Conservation (phyloP, 176 grass and related monocot genomes). For the Pharus latifolius region DNA sequence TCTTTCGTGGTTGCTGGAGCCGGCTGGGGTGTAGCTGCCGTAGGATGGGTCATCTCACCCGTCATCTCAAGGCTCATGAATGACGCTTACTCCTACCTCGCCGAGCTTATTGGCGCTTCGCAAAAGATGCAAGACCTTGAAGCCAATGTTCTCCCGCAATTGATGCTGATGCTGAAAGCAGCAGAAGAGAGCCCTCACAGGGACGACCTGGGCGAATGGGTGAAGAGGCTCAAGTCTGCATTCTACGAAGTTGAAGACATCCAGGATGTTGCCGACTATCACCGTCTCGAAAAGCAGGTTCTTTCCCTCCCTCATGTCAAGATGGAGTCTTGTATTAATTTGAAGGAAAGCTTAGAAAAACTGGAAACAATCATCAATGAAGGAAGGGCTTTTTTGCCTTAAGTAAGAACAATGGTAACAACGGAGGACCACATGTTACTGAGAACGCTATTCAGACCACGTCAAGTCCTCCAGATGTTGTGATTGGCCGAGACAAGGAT, state of each 20-base stretch:
- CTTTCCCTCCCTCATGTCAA: background rate
- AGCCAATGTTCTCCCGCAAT: background rate
- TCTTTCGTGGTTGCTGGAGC: background rate
- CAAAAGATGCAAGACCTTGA: background rate
- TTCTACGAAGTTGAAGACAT: conserved; percentile 28
- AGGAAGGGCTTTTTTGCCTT: no score
- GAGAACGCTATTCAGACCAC: background rate
- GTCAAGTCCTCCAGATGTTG: background rate
- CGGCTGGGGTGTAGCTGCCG: background rate
- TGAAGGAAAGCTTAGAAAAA: background rate
- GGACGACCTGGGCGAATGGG: background rate
- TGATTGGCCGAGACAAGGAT: conserved; percentile 16
- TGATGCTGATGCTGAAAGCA: conserved; percentile 3
- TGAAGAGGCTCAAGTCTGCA: background rate
- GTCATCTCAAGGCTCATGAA: conserved; percentile 1
- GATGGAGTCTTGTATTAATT: background rate
- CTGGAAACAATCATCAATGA: conserved; percentile 12
- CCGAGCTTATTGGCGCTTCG: background rate
- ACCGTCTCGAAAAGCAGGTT: background rate
- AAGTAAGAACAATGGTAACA: no score
- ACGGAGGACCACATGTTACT: no score
- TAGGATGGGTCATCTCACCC: background rate
- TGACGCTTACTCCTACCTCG: background rate
- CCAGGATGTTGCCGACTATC: conserved; percentile 2
- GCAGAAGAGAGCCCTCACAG: background rate